Evolutionary conservation across 345 rosid species (phyloP), one percentile per base, ranked within the genome.

Genomic region (Sonneratia alba): DNA sequence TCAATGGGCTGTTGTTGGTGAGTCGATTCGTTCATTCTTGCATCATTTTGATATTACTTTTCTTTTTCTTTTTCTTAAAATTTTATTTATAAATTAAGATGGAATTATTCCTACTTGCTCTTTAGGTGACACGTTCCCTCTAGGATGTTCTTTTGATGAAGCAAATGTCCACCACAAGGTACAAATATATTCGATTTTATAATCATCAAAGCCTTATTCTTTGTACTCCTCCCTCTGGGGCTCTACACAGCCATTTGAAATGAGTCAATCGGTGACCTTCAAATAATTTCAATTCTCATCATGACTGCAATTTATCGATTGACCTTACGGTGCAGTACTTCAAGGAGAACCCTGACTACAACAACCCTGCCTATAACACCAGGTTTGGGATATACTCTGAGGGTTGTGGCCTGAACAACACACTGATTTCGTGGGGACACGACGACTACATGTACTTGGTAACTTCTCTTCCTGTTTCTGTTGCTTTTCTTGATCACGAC

Each of bases 1-100:
- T 38, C 97, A 90, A 36, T 92, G 96, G 96, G 94, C 94, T 70
- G 96, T 90, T 48, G 96, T 88, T 38, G 96, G 97, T 88, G 59
- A 79, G 85, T 43, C 27, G 40, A 3, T 15, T 65, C 21, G 12
- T 38, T 71, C n/a, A 1, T 27, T 27, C 32, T 24, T 19, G 1
- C 48, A 49, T 0, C 18, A 22, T 24, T n/a, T 7, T 27, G 24
- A n/a, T 37, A 27, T 38, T 56, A 6, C 4, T 0, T 2, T 21
- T 21, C 0, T 27, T 27, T 27, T 27, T 27, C 32, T 27, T 27
- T 27, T 27, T 27, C 32, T 27, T 27, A 27, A 27, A 27, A 27
- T 45, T 3, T 18, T 4, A 7, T 8, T 40, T 40, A 40, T 40
- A 40, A 40, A 40, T 40, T 40, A 40, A 40, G 9, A 40, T 4